Evolutionary conservation across 2,329 filamentous ascomycete genomes (phyloP), one percentile per base, ranked within the genome.

Genomic region (Fusarium phyllophilum): DNA sequence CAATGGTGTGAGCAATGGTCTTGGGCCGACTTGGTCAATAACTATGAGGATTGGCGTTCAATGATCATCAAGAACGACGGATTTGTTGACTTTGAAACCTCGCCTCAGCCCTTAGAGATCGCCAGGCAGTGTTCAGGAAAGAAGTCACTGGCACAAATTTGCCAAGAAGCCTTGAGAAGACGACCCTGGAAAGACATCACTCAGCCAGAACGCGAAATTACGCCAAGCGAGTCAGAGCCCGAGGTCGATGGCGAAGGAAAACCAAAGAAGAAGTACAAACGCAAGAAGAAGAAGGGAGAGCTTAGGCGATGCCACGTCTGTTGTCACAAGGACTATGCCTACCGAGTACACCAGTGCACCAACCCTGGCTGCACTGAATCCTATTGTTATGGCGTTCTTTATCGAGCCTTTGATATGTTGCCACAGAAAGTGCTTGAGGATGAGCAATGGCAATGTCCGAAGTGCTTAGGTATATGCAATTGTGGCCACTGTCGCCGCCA

Each of bases 381-480:
- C 1, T 99, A 97, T 80, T 98, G 96, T 81, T 99, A 97, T 79
- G 96, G 96, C n/a, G 93, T 93, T 22, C 86, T 99, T 4, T 98
- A 95, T 83, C 89, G 96, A 62, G 95, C 94, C 2, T 97, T 97
- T 78, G 96, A 98, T 80, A 89, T 95, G 80, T 93, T 94, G 89
- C 96, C 96, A 0, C 90, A 96, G 77, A 86, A 90, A 26, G 90
- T 95, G 2, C 92, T 98, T 88, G 91, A 97, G 79, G 88, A 94
- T 72, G 89, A 91, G 73, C 86, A 91, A 54, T 99, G 96, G 96
- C 89, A 92, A 78, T 99, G 96, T 74, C 96, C 96, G 0, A 94
- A 92, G 78, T 99, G 96, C 80, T 86, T 89, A 29, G 91, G 91
- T 24, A 94, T 96, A 42, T 99, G 96, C 85, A 97, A 95, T 73